Conservation (phyloP, 2,329 filamentous ascomycete genomes). For the Colletotrichum sp. region DNA sequence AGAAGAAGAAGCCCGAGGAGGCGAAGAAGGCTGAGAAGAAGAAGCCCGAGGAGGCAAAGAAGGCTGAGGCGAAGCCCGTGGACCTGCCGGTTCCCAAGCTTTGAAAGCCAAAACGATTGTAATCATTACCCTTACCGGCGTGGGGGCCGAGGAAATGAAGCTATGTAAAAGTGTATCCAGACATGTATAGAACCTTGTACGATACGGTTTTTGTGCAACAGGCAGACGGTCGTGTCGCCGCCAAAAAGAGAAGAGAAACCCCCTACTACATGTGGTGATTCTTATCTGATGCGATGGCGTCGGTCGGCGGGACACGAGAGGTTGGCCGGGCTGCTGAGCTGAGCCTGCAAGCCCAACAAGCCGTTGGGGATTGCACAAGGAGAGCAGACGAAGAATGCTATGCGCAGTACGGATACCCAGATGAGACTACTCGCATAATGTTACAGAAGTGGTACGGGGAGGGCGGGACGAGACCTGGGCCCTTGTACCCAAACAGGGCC, state of each 20-base stretch:
- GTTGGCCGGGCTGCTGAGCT: background rate
- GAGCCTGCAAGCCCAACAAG: background rate
- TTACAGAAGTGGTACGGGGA: constrained; percentile 18
- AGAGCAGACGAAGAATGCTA: background rate
- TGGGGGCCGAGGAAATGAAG: background rate
- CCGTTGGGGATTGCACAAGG: background rate
- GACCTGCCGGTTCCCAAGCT: constrained; percentile 13
- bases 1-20: background rate
- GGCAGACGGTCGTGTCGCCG: background rate
- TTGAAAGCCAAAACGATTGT: background rate
- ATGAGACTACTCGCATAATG: constrained; percentile 17
- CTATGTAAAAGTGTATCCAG: constrained; percentile 19
- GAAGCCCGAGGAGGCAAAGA: background rate
- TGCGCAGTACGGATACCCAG: background rate
- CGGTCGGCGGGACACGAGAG: background rate
- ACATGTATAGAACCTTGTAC: constrained; percentile 22
- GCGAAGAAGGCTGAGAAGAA: background rate
- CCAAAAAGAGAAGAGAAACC: background rate
- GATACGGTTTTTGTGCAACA: constrained; percentile 10
- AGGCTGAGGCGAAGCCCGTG: background rate
- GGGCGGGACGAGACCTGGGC: constrained; percentile 14
- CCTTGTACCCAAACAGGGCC: constrained; percentile 2
- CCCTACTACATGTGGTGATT: background rate
- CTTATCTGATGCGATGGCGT: background rate
- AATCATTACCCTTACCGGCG: background rate